These are phyloP conservation scores for Boletus rubropictus DNA, from an alignment of 768 basidiomycete species.

Conservation along the genomic window DNA sequence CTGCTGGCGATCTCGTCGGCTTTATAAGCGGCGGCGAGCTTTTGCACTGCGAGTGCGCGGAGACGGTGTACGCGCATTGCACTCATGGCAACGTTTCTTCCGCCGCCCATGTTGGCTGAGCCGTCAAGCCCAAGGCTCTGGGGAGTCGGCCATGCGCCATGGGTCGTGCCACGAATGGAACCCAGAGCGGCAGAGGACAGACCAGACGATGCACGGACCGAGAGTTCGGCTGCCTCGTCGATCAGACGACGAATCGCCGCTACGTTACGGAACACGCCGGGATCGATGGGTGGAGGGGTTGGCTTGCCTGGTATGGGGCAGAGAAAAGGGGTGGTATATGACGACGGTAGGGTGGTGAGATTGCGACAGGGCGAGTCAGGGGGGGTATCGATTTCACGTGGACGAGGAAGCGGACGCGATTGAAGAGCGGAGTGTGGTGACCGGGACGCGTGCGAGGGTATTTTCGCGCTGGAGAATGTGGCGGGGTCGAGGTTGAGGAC, in stretches of 20 bases:
- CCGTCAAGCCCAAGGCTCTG: constrained; percentile 62
- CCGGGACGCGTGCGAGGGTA: constrained; percentile 33
- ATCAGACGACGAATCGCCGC: constrained; percentile 72
- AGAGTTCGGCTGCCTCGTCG: constrained; percentile 85
- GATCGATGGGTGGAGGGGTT: constrained; percentile 82
- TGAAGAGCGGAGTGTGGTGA: constrained; percentile 3
- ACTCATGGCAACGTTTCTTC: constrained; percentile 77
- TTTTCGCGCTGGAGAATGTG: constrained; percentile 46
- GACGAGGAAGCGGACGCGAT: constrained; percentile 21
- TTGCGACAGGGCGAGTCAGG: constrained; percentile 40
- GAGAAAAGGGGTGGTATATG: constrained; percentile 41
- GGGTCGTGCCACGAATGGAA: constrained; percentile 46
- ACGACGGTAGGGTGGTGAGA: constrained; percentile 33
- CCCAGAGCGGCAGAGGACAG: constrained; percentile 69
- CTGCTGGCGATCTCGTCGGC: constrained; percentile 88
- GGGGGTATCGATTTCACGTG: constrained; percentile 39
- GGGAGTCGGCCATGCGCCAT: constrained; percentile 54
- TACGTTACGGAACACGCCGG: constrained; percentile 78
- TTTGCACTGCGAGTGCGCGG: constrained; percentile 77
- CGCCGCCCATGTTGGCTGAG: constrained; percentile 47
- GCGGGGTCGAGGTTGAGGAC: constrained; percentile 72
- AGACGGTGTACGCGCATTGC: constrained; percentile 78
- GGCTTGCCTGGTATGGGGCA: constrained; percentile 57
- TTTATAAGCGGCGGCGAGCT: constrained; percentile 79
- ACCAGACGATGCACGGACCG: constrained; percentile 82